Evolutionary conservation across 768 basidiomycete genomes (phyloP).

Genomic region (Boletus rex-veris): DNA sequence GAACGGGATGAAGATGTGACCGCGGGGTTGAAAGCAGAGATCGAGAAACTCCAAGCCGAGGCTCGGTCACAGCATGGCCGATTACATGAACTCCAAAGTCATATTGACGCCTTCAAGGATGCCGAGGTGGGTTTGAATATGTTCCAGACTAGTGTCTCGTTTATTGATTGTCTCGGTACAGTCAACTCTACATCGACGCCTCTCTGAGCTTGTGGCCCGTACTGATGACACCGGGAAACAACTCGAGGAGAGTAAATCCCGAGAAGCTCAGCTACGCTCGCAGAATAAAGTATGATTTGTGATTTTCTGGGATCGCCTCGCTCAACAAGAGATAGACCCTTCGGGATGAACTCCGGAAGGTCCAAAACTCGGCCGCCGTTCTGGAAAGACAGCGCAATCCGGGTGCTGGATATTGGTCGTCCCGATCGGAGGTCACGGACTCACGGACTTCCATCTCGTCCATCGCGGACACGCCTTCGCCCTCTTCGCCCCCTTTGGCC

Average conservation of each 20-base stretch:
- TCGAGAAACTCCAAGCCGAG: slow-evolving; percentile 50
- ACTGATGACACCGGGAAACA: slow-evolving; percentile 57
- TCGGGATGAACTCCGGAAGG: slow-evolving; percentile 91
- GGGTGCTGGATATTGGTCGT: slow-evolving; percentile 90
- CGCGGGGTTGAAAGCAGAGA: slow-evolving; percentile 49
- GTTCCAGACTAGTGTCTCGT: background rate
- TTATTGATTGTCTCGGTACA: slow-evolving; percentile 26
- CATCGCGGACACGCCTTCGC: slow-evolving; percentile 38
- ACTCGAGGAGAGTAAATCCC: slow-evolving; percentile 67
- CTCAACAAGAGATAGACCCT: slow-evolving; percentile 55
- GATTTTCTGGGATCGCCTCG: background rate
- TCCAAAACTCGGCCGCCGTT: slow-evolving; percentile 88
- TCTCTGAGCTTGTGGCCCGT: slow-evolving; percentile 48
- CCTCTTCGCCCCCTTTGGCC: slow-evolving; percentile 27
- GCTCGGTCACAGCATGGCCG: slow-evolving; percentile 47
- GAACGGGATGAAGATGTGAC: slow-evolving; percentile 57
- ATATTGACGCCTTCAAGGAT: slow-evolving; percentile 49
- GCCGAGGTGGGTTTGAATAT: slow-evolving; percentile 52
- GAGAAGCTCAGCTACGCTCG: slow-evolving; percentile 65
- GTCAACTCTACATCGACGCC: slow-evolving; percentile 43
- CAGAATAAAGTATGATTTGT: slow-evolving; percentile 69
- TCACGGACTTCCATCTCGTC: slow-evolving; percentile 40
- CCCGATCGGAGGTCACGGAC: slow-evolving; percentile 36
- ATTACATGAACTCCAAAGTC: slow-evolving; percentile 51
- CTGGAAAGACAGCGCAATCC: slow-evolving; percentile 90